phyloP scores from a whole-genome alignment of 2,329 filamentous ascomycete species.

The Fusarium sulawesiense region DNA sequence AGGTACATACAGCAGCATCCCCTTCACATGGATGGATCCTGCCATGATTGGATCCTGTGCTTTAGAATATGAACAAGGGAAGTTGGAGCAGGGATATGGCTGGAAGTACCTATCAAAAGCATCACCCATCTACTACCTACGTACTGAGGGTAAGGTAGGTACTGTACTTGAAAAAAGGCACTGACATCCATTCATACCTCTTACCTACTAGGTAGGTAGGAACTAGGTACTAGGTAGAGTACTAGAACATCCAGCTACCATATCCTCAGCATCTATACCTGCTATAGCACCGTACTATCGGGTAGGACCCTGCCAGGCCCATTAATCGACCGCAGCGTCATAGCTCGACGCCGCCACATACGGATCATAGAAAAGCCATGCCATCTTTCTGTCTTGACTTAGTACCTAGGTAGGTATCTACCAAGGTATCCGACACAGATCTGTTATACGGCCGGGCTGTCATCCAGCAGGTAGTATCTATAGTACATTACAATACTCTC shows the following conservation, averaged over 20 bases:
- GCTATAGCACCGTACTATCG: no score
- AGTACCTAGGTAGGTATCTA: no score
- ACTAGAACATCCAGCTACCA: not conserved
- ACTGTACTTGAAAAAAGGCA: no score
- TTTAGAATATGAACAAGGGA: conserved; percentile 6
- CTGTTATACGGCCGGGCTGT: no score
- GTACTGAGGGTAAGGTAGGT: no score
- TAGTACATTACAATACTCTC: no score
- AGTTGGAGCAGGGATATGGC: not conserved
- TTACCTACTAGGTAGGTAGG: no score
- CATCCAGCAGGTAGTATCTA: no score
- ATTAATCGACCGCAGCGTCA: conserved; percentile 36
- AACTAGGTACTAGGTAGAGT: no score
- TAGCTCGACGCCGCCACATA: conserved; percentile 29
- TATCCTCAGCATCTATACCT: not conserved
- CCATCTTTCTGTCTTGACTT: conserved; percentile 11
- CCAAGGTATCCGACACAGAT: no score
- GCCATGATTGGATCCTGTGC: not conserved
- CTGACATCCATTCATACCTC: no score
- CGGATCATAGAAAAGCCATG: not conserved
- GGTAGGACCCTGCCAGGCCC: conserved; percentile 3
- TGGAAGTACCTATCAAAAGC: not conserved
- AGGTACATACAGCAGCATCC: no score
- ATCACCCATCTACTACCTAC: not conserved
- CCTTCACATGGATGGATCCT: not conserved